Base-by-base conservation (phyloP, 176 grass and related monocot genomes). In the Ampelocalamus luodianensis region DNA sequence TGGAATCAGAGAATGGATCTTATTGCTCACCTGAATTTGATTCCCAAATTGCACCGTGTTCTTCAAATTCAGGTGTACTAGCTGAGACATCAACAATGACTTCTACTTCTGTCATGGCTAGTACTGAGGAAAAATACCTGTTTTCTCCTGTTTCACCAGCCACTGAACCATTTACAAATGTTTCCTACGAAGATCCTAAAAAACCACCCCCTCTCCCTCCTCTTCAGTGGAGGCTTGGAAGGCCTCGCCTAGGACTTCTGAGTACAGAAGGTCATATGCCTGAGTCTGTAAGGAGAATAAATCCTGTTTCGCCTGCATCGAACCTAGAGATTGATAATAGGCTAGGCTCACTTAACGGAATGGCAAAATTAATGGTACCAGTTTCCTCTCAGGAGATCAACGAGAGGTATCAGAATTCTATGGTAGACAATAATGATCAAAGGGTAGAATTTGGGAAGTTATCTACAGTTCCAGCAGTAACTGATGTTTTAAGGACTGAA, bases 131-230 rank as follows among this genome's bases (percentile, higher is more conserved):
- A 29, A 23, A 56, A 6, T 24, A 42, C 55, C 37, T 43, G 68
- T 53, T 37, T 18, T 85, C 72, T 88, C 29, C 16, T 82, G n/a
- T 14, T 72, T 78, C 24, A 39, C 50, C 73, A 71, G 42, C 61
- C 36, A 50, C 40, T 22, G 42, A 82, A 68, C 66, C 72, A 78
- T 50, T 84, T 78, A 78, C 68, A 49, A 87, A 83, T 88, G n/a
- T 50, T 68, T 89, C 79, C 11, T 85, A 59, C 24, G 64, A 91
- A 83, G 88, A 97, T 81, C 71, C 62, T 56, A 68, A 88, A 79
- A 91, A 88, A 61, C 88, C 80, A 79, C 93, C 91, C 40, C 93
- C 96, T 85, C 93, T 99, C 76, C 97, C 97, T 81, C 97, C 97
- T 54, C 88, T 99, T 70, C 91, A 90, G 17, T 99, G 96, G 96